These are phyloP conservation scores for Ophiostoma quercus DNA, from an alignment of 2,329 filamentous ascomycete species.

Conservation along the genomic window DNA sequence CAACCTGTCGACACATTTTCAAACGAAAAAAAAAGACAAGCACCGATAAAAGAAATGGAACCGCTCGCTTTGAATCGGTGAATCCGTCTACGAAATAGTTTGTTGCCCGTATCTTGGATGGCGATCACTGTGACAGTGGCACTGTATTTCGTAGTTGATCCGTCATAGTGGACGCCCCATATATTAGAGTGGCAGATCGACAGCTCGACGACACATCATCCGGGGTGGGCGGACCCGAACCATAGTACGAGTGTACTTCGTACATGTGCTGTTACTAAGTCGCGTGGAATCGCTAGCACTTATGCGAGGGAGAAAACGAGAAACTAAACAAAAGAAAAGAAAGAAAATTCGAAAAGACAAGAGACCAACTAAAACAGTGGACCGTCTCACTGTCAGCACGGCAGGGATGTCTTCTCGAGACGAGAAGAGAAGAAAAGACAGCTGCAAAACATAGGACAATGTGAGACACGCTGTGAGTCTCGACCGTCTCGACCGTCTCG, in stretches of 20 bases:
- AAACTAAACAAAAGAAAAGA: background rate
- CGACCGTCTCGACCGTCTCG: conserved; percentile 5
- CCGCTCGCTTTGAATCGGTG: background rate
- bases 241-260: background rate
- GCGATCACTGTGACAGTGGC: background rate
- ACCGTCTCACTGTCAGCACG: background rate
- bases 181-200: background rate
- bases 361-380: background rate
- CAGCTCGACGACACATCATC: background rate
- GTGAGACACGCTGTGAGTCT: background rate
- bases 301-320: background rate
- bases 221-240: background rate
- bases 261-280: background rate
- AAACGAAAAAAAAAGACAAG: background rate
- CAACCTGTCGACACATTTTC: background rate
- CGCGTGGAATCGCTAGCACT: background rate
- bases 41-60: too few relatives aligned
- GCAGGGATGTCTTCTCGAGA: background rate
- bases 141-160: background rate
- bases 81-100: background rate
- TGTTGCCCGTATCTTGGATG: background rate
- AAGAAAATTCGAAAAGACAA: background rate
- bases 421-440: background rate
- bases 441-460: background rate
- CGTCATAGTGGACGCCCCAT: background rate